Evolutionary conservation across 495 filamentous ascomycete genomes (phyloP).

Genomic region (Penicillium desertorum): DNA sequence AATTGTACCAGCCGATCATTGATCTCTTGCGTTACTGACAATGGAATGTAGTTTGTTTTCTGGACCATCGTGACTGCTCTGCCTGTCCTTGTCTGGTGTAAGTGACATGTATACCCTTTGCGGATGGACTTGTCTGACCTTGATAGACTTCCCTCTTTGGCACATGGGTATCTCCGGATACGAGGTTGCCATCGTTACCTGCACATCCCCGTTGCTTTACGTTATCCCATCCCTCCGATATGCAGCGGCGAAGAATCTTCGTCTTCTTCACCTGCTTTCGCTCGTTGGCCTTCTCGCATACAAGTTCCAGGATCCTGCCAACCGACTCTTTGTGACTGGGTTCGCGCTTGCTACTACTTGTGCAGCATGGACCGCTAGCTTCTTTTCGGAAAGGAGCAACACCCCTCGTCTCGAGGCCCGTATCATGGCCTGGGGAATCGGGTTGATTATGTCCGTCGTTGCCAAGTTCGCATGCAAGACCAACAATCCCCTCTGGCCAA

Average conservation of each 20-base stretch:
- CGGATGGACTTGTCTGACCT: constrained; percentile 20
- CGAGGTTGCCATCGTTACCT: constrained; percentile 82
- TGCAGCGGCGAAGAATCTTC: constrained; percentile 65
- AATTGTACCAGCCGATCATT: constrained; percentile 19
- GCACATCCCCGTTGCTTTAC: constrained; percentile 81
- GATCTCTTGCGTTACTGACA: constrained; percentile 10
- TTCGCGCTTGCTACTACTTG: constrained; percentile 77
- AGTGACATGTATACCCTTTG: constrained; percentile 36
- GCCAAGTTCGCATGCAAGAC: constrained; percentile 93
- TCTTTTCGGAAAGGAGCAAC: constrained; percentile 75
- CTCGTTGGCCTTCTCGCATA: constrained; percentile 80
- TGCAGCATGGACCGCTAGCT: constrained; percentile 77
- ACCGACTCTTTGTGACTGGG: constrained; percentile 75
- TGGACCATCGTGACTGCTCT: constrained; percentile 93
- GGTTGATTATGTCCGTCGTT: constrained; percentile 78
- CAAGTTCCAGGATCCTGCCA: constrained; percentile 67
- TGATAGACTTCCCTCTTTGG: constrained; percentile 93
- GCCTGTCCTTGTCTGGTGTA: constrained; percentile 90
- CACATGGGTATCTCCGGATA: constrained; percentile 99
- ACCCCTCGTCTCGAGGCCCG: constrained; percentile 73
- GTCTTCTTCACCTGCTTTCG: constrained; percentile 69
- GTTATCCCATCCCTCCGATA: constrained; percentile 66
- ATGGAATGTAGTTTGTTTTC: constrained; percentile 73
- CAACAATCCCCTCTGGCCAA: constrained; percentile 98
- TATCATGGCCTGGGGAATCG: constrained; percentile 75